phyloP scores from a whole-genome alignment of 1,139 yeast species.

The Candida albicans region DNA sequence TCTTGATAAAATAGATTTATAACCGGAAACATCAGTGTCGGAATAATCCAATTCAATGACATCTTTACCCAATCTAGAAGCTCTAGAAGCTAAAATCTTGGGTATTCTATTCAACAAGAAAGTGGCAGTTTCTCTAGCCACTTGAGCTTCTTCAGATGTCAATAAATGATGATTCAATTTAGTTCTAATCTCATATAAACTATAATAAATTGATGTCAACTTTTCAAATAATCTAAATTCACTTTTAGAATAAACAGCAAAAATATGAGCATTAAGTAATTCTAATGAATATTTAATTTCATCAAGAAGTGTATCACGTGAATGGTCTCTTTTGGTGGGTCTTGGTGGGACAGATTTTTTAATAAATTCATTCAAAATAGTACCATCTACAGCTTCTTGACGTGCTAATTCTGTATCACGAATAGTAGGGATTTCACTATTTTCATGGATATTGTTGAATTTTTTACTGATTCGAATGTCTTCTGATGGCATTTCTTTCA shows the following conservation, averaged over 20 bases:
- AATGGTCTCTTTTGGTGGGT: constrained; percentile 37
- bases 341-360: constrained; percentile 47
- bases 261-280: constrained; percentile 61
- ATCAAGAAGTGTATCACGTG: constrained; percentile 39
- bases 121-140: constrained; percentile 60
- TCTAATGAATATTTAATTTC: constrained; percentile 61
- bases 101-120: constrained; percentile 64
- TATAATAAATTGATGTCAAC: constrained; percentile 52
- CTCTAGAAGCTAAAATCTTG: constrained; percentile 57
- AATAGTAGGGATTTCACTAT: constrained; percentile 44
- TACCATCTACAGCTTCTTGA: constrained; percentile 31
- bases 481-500: constrained; percentile 34
- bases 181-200: constrained; percentile 64
- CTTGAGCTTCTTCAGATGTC: constrained; percentile 57
- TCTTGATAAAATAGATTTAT: constrained; percentile 69
- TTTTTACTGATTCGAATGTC: constrained; percentile 27
- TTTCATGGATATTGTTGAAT: constrained; percentile 31
- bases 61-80: constrained; percentile 40
- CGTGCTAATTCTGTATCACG: constrained; percentile 40
- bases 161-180: constrained; percentile 56
- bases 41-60: constrained; percentile 44
- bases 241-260: constrained; percentile 68
- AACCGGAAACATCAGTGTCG: constrained; percentile 69
- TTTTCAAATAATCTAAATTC: constrained; percentile 62
- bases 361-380: constrained; percentile 9